phyloP scores from a whole-genome alignment of 2,329 filamentous ascomycete genomes.

The Diplocarpon mali region DNA sequence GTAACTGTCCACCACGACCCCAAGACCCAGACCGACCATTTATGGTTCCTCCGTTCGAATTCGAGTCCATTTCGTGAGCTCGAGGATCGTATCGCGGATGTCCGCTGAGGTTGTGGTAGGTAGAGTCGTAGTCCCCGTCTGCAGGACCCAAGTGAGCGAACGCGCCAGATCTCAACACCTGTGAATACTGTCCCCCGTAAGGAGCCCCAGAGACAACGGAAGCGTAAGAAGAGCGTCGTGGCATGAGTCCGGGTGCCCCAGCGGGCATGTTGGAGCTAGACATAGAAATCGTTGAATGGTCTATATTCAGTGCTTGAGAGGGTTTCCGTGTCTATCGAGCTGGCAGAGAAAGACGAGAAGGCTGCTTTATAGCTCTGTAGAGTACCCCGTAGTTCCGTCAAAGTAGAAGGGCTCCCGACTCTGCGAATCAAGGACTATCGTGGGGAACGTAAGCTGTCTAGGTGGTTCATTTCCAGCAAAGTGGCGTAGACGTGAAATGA shows the following conservation, averaged over 20 bases:
- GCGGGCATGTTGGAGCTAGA: conserved; percentile 26
- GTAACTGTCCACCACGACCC: conserved; percentile 23
- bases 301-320: background rate
- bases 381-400: background rate
- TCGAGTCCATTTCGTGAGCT: conserved; percentile 21
- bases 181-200: conserved; percentile 13
- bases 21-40: conserved; percentile 21
- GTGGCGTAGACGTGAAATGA: conserved; percentile 3
- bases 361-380: background rate
- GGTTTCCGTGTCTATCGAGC: background rate
- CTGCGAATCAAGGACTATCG: conserved; percentile 10
- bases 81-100: conserved; percentile 20
- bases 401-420: background rate
- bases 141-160: conserved; percentile 25
- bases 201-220: conserved; percentile 45
- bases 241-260: conserved; percentile 29
- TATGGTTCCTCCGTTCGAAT: conserved; percentile 14
- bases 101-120: conserved; percentile 15
- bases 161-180: conserved; percentile 20
- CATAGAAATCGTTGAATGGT: conserved; percentile 4
- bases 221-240: conserved; percentile 49
- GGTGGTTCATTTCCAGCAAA: conserved; percentile 16
- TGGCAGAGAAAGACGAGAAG: background rate
- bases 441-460: conserved; percentile 12
- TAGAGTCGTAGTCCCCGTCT: conserved; percentile 20